phyloP scores from a whole-genome alignment of 495 filamentous ascomycete species.

The Aspergillus biplanus region DNA sequence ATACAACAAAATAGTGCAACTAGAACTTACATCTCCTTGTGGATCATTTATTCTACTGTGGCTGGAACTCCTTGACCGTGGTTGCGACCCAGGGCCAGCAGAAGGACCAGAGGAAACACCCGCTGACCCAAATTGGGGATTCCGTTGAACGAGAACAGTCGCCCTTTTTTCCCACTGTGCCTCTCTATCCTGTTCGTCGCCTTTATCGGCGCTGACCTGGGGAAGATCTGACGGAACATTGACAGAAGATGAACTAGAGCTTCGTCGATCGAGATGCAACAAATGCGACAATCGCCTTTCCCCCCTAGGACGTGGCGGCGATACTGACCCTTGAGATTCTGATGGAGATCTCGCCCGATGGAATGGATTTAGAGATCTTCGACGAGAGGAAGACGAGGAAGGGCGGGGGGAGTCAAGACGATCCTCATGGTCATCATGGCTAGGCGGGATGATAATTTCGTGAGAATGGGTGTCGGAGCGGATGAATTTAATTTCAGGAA shows the following conservation, averaged over 20 bases:
- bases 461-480: slow-evolving; percentile 80
- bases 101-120: slow-evolving; percentile 27
- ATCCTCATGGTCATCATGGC: slow-evolving; percentile 46
- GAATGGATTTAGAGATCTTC: slow-evolving; percentile 54
- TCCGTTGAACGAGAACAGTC: slow-evolving; percentile 76
- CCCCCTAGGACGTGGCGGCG: slow-evolving; percentile 35
- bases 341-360: slow-evolving; percentile 49
- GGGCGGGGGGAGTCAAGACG: slow-evolving; percentile 24
- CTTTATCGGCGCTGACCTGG: slow-evolving; percentile 58
- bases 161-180: slow-evolving; percentile 86
- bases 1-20: not conserved
- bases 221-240: slow-evolving; percentile 82
- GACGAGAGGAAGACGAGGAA: slow-evolving; percentile 42
- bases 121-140: slow-evolving; percentile 45
- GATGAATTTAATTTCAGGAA: slow-evolving; percentile 81
- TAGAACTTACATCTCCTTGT: slow-evolving; percentile 45
- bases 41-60: slow-evolving; percentile 40
- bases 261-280: slow-evolving; percentile 64
- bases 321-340: slow-evolving; percentile 34
- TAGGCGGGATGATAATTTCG: slow-evolving; percentile 73
- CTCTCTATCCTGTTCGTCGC: slow-evolving; percentile 55
- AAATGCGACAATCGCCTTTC: slow-evolving; percentile 67
- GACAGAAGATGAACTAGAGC: slow-evolving; percentile 59
- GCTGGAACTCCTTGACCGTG: slow-evolving; percentile 39
- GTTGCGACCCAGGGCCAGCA: slow-evolving; percentile 20